phyloP scores from a whole-genome alignment of 495 filamentous ascomycete species.

The Neurospora hispaniola region DNA sequence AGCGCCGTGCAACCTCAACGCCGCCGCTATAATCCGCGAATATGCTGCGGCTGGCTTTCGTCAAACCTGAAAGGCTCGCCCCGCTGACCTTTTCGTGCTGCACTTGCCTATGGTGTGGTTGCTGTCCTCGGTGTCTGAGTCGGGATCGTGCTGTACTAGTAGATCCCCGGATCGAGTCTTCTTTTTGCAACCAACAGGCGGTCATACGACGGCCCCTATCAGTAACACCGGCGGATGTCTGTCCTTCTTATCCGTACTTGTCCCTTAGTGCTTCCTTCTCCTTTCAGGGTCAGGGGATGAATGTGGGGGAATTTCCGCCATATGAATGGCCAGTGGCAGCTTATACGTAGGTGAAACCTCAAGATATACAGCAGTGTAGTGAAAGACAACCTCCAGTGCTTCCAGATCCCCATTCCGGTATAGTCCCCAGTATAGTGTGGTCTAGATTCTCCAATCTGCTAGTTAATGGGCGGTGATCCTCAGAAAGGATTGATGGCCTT shows the following conservation, averaged over 20 bases:
- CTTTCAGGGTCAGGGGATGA: neutral
- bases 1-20: conserved; percentile 27
- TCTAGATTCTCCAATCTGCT: neutral
- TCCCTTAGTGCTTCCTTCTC: conserved; percentile 1
- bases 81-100: conserved; percentile 4
- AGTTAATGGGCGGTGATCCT: neutral
- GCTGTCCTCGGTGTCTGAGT: conserved; percentile 3
- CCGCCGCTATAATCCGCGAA: conserved; percentile 15
- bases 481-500: neutral
- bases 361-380: neutral
- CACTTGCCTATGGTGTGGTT: conserved; percentile 6
- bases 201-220: conserved; percentile 18
- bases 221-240: conserved; percentile 18
- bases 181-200: conserved; percentile 15
- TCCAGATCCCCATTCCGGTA: neutral
- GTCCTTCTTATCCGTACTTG: conserved; percentile 8
- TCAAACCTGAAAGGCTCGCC: neutral
- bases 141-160: conserved; percentile 20
- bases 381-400: neutral
- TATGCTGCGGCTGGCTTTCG: conserved; percentile 8
- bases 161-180: conserved; percentile 4
- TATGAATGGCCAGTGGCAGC: conserved; percentile 2
- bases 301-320: conserved; percentile 7
- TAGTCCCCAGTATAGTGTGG: neutral
- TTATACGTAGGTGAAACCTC: neutral